Evolutionary conservation across 331 rosid genomes (phyloP).

Genomic region (Quercus tomentella): DNA sequence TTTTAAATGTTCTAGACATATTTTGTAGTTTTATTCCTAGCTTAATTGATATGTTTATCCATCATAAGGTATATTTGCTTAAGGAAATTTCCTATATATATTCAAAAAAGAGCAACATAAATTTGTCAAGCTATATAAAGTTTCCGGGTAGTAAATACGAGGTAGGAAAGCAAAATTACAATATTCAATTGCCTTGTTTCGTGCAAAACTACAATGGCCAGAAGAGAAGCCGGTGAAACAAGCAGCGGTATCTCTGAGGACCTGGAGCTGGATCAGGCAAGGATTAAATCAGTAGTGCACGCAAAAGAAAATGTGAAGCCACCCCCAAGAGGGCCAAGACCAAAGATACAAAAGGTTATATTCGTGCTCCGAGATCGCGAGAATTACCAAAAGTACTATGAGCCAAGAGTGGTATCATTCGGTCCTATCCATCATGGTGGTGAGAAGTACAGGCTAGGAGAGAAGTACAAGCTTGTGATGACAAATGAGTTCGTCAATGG

Average conservation of each 20-base stretch:
- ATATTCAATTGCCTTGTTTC: too few relatives aligned
- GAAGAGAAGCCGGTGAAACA: neutral
- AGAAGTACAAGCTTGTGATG: neutral
- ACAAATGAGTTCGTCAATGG: neutral
- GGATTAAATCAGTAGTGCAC: accelerated
- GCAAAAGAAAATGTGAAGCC: too few relatives aligned
- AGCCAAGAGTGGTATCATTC: neutral
- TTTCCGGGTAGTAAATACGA: too few relatives aligned
- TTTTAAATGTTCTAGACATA: too few relatives aligned
- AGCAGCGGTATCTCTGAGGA: neutral
- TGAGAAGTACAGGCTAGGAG: neutral
- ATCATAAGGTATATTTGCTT: too few relatives aligned
- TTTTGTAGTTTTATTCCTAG: too few relatives aligned
- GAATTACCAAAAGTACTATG: neutral
- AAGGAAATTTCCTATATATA: too few relatives aligned
- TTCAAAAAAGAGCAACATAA: too few relatives aligned
- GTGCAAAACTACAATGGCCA: neutral
- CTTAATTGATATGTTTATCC: too few relatives aligned
- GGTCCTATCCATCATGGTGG: neutral
- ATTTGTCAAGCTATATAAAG: too few relatives aligned
- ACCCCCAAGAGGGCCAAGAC: neutral
- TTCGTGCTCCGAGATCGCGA: neutral
- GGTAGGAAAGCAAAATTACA: too few relatives aligned
- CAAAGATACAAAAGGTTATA: constrained; percentile 7
- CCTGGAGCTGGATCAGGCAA: too few relatives aligned